Evolutionary conservation across 1,284 basidiomycete species (phyloP).

Genomic region (Rhizopogon hawkerae): DNA sequence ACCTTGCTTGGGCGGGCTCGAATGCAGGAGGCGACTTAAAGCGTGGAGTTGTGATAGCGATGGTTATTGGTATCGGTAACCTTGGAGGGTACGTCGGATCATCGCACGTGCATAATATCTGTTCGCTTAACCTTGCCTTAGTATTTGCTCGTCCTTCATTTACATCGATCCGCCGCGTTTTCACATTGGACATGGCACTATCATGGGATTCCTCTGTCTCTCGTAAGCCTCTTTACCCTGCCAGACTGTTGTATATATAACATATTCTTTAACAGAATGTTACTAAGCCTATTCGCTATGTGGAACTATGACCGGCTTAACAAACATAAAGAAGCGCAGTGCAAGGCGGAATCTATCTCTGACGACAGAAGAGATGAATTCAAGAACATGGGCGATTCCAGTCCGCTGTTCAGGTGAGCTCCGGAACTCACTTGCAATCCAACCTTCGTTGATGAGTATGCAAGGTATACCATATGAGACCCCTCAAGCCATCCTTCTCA

Average conservation of each 20-base stretch:
- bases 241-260: background rate
- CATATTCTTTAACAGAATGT: conserved; percentile 17
- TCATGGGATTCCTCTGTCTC: conserved; percentile 39
- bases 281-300: conserved; percentile 26
- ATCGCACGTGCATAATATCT: background rate
- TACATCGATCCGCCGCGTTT: conserved; percentile 39
- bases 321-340: conserved; percentile 33
- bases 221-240: conserved; percentile 21
- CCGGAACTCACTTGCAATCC: conserved; percentile 6
- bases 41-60: conserved; percentile 43
- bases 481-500: background rate
- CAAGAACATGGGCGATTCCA: conserved; percentile 37
- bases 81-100: conserved; percentile 36
- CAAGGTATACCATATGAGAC: conserved; percentile 5
- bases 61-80: conserved; percentile 47
- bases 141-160: conserved; percentile 37
- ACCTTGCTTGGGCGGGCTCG: conserved; percentile 47
- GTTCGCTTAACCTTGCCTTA: conserved; percentile 9
- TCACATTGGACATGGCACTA: conserved; percentile 41
- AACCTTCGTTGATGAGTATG: background rate
- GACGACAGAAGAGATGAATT: conserved; percentile 30
- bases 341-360: conserved; percentile 31
- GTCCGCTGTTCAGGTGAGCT: conserved; percentile 39
- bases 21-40: conserved; percentile 51
- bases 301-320: conserved; percentile 35